phyloP scores from a whole-genome alignment of 2,329 filamentous ascomycete species.

The Cylindrodendrum hubeiense region DNA sequence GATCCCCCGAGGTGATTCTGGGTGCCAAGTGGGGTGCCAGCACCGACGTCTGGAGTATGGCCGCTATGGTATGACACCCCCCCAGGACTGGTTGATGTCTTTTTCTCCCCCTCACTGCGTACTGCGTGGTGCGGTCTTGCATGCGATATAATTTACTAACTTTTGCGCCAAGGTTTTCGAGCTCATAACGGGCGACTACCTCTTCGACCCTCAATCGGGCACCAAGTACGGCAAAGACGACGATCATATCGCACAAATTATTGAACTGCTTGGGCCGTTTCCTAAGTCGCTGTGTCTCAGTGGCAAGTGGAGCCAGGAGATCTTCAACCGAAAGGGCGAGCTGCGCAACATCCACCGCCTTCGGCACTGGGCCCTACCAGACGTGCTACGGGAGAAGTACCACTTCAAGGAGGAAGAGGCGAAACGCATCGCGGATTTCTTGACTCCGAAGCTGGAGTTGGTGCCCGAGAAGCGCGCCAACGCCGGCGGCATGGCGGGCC shows the following conservation, averaged over 20 bases:
- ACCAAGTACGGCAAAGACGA: constrained; percentile 99
- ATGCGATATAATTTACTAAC: constrained; percentile 22
- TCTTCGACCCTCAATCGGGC: constrained; percentile 97
- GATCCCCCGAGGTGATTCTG: constrained; percentile 96
- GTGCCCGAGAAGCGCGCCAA: constrained; percentile 91
- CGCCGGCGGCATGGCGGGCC: constrained; percentile 93
- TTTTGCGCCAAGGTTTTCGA: constrained; percentile 82
- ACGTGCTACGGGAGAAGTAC: constrained; percentile 96
- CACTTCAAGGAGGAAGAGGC: constrained; percentile 89
- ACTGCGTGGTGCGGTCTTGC: neutral
- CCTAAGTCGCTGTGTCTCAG: constrained; percentile 91
- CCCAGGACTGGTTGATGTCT: neutral
- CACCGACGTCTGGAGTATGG: constrained; percentile 99
- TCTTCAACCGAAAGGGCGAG: constrained; percentile 98
- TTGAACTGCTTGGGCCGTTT: constrained; percentile 93
- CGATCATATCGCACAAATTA: constrained; percentile 99
- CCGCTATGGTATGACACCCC: constrained; percentile 84
- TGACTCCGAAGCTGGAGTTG: constrained; percentile 92
- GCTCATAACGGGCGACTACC: constrained; percentile 96
- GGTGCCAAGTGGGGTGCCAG: constrained; percentile 99
- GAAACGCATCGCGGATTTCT: constrained; percentile 82
- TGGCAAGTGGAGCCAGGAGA: constrained; percentile 98
- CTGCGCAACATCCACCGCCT: constrained; percentile 96
- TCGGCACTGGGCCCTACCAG: constrained; percentile 93
- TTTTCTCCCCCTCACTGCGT: neutral